A percentile compares a stretch with the other conserved stretches of the same genome.
These are phyloP conservation scores for Rosa persica DNA, from an alignment of 306 rosid genomes.

Conservation along the genomic window DNA sequence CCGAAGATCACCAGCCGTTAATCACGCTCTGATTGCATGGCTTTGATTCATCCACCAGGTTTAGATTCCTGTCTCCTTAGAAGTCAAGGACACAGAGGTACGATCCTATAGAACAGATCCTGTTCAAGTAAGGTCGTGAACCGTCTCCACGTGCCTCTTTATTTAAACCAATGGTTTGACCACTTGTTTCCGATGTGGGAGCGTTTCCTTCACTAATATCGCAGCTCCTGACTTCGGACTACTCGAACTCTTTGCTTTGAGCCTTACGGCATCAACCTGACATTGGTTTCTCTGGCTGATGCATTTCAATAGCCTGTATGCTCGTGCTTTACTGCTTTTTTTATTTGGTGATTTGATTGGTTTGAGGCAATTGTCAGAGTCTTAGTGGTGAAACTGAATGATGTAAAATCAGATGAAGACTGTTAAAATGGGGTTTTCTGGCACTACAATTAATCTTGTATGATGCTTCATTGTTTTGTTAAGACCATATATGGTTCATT, in stretches of 20 bases:
- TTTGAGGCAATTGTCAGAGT: too few relatives aligned
- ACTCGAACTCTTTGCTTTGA: neutral
- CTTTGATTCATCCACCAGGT: neutral
- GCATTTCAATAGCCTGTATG: too few relatives aligned
- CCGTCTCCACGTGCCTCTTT: fast-evolving
- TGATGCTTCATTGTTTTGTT: too few relatives aligned
- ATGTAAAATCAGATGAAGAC: too few relatives aligned
- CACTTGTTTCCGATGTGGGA: neutral
- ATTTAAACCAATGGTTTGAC: neutral
- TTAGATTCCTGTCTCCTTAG: neutral
- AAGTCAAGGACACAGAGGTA: neutral
- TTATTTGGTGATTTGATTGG: too few relatives aligned
- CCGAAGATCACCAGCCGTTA: neutral
- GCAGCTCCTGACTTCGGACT: neutral
- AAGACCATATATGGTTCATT: too few relatives aligned
- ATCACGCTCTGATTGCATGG: neutral
- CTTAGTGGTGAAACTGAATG: too few relatives aligned
- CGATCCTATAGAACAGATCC: neutral
- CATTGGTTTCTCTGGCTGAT: too few relatives aligned
- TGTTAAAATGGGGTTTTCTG: too few relatives aligned
- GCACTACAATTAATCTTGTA: too few relatives aligned
- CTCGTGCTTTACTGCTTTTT: too few relatives aligned
- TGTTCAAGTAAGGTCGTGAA: neutral
- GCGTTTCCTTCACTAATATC: neutral
- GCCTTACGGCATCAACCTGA: neutral